Percentiles rank a stretch among this genome's conserved stretches.
Evolutionary conservation across 257 asterid genomes (phyloP).

Genomic region (Cynanchum wilfordii): DNA sequence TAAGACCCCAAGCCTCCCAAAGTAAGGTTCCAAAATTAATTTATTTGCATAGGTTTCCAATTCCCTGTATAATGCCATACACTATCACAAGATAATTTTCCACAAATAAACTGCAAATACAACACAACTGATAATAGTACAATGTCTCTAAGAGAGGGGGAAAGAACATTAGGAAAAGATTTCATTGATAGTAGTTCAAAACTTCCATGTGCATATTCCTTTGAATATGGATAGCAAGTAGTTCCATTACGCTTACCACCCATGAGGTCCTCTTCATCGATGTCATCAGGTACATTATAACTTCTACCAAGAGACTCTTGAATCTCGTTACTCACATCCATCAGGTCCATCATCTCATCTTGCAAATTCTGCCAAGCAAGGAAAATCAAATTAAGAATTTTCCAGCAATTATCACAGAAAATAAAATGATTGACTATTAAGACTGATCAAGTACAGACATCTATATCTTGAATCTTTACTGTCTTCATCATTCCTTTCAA

Average conservation of each 20-base stretch:
- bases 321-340: constrained; percentile 96
- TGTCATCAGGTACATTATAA: constrained; percentile 91
- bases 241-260: constrained; percentile 55
- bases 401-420: not conserved
- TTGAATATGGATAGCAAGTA: not conserved
- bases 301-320: constrained; percentile 97
- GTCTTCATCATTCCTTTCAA: constrained; percentile 99
- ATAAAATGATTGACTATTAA: not conserved
- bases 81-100: not conserved
- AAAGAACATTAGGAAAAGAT: not conserved
- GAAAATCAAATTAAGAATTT: not conserved
- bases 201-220: not conserved
- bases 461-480: constrained; percentile 95
- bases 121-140: not conserved
- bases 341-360: constrained; percentile 99
- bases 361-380: constrained; percentile 56
- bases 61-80: not conserved
- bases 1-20: not conserved
- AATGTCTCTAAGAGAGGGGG: not conserved
- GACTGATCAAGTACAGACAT: constrained; percentile 46
- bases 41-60: not conserved
- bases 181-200: not conserved
- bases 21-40: not conserved
- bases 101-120: not conserved
- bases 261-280: constrained; percentile 93